A percentile compares a stretch with the other conserved stretches of the same genome.
Conservation (phyloP, 2,329 filamentous ascomycete genomes). For the Elsinoe necatrix region DNA sequence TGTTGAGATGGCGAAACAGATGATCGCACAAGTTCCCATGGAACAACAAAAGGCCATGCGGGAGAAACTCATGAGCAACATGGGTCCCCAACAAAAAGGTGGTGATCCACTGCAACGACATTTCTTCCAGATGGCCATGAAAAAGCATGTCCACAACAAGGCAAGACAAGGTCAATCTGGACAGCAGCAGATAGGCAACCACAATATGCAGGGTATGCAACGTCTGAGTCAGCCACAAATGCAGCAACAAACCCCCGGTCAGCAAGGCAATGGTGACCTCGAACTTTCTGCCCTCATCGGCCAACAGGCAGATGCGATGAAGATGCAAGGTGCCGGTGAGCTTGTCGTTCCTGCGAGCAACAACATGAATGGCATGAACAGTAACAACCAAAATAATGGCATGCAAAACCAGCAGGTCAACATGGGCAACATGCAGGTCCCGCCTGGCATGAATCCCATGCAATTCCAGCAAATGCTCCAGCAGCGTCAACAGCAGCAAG, state of each 20-base stretch:
- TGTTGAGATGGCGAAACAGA: conserved; percentile 38
- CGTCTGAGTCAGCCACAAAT: conserved; percentile 33
- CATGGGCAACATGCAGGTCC: conserved; percentile 18
- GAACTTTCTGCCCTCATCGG: conserved; percentile 50
- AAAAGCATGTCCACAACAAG: conserved; percentile 19
- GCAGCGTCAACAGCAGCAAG: conserved; percentile 28
- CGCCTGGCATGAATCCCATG: conserved; percentile 26
- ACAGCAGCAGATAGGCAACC: conserved; percentile 27
- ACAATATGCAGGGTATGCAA: conserved; percentile 17
- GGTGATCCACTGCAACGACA: conserved; percentile 39
- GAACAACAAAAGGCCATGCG: conserved; percentile 43
- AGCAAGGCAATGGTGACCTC: conserved; percentile 28
- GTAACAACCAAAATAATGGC: not conserved
- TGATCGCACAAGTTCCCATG: conserved; percentile 37
- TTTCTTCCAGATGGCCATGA: conserved; percentile 15
- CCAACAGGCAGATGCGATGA: conserved; percentile 54
- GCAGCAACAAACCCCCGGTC: conserved; percentile 29
- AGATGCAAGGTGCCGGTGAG: conserved; percentile 52
- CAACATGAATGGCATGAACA: conserved; percentile 31
- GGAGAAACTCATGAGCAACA: conserved; percentile 34
- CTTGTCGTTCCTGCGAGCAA: conserved; percentile 57
- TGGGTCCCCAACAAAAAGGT: conserved; percentile 41
- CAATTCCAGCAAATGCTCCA: conserved; percentile 31
- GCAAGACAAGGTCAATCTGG: conserved; percentile 29
- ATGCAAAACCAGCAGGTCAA: conserved; percentile 15